These are phyloP conservation scores for Epichloe sibirici DNA, from an alignment of 2,329 filamentous ascomycete genomes.

Conservation along the genomic window DNA sequence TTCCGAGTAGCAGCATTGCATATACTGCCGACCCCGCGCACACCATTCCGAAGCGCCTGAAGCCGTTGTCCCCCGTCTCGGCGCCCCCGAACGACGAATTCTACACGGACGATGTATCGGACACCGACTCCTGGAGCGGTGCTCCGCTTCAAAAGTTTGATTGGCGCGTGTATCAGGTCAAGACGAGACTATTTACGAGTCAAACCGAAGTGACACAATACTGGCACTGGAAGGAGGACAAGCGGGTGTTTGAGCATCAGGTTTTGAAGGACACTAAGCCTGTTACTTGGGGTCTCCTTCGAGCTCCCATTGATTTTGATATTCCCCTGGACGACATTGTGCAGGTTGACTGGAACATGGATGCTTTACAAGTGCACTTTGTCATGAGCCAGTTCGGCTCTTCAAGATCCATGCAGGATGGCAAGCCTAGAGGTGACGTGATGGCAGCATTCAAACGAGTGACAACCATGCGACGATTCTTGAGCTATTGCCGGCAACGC, in stretches of 20 bases:
- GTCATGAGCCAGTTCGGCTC: conserved; percentile 20
- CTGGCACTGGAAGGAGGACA: conserved; percentile 36
- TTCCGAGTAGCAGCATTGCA: background rate
- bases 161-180: conserved; percentile 41
- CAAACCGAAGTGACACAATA: conserved; percentile 39
- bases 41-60: conserved; percentile 14
- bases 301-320: conserved; percentile 38
- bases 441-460: conserved; percentile 40
- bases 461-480: conserved; percentile 39
- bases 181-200: conserved; percentile 33
- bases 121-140: conserved; percentile 36
- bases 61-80: conserved; percentile 11
- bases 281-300: conserved; percentile 36
- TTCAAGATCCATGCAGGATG: conserved; percentile 16
- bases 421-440: conserved; percentile 30
- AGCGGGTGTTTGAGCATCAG: conserved; percentile 38
- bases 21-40: background rate
- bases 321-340: conserved; percentile 33
- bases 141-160: conserved; percentile 33
- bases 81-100: conserved; percentile 23
- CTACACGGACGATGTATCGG: conserved; percentile 35
- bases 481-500: conserved; percentile 33
- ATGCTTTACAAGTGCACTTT: conserved; percentile 30
- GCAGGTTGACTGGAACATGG: conserved; percentile 31
- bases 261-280: conserved; percentile 33